phyloP scores from a whole-genome alignment of 2,329 filamentous ascomycete genomes.

The Colletotrichum aenigma region DNA sequence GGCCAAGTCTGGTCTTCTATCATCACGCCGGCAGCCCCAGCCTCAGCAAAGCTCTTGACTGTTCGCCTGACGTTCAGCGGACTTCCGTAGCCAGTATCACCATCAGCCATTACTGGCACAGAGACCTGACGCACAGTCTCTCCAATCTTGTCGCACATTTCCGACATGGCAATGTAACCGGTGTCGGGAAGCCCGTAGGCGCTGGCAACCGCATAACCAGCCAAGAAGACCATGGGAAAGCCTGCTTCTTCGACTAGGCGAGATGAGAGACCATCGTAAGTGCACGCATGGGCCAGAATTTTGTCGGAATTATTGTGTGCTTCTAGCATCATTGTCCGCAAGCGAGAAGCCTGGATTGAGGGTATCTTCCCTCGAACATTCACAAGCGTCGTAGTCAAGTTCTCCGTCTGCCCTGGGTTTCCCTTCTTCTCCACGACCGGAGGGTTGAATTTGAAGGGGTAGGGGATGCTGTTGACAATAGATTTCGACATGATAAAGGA shows the following conservation, averaged over 20 bases:
- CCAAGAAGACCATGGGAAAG: slow-evolving; percentile 49
- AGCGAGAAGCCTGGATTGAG: slow-evolving; percentile 33
- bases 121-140: slow-evolving; percentile 39
- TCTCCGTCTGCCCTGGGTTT: not conserved
- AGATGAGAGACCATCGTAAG: slow-evolving; percentile 46
- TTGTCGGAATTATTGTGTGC: slow-evolving; percentile 41
- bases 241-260: slow-evolving; percentile 48
- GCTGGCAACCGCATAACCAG: slow-evolving; percentile 44
- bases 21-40: slow-evolving; percentile 42
- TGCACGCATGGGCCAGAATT: slow-evolving; percentile 47
- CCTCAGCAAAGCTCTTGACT: slow-evolving; percentile 45
- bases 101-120: slow-evolving; percentile 48
- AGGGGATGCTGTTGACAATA: slow-evolving; percentile 32
- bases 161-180: slow-evolving; percentile 51
- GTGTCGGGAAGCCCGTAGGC: slow-evolving; percentile 48
- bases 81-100: slow-evolving; percentile 51
- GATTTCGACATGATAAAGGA: slow-evolving; percentile 26
- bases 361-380: slow-evolving; percentile 40
- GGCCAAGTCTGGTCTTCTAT: slow-evolving; percentile 55
- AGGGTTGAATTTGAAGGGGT: slow-evolving; percentile 34
- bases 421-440: not conserved
- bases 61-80: slow-evolving; percentile 50
- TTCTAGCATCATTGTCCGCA: slow-evolving; percentile 37
- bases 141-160: slow-evolving; percentile 50
- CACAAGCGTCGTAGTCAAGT: slow-evolving; percentile 12